Conservation (phyloP, 768 basidiomycete genomes). For the Amanita inopinata region DNA sequence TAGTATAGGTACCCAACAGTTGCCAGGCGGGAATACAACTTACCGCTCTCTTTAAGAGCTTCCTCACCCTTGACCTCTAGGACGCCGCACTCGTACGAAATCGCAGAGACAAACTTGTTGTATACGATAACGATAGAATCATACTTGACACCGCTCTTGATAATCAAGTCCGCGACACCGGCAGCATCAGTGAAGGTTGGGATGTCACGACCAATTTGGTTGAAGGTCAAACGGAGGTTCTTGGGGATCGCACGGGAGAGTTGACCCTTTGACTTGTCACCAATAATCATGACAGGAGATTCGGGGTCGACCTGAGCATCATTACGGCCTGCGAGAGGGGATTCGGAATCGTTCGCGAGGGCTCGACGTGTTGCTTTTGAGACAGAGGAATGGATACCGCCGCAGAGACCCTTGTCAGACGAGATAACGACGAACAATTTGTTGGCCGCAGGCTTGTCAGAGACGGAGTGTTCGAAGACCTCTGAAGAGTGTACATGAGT, state of each 20-base stretch:
- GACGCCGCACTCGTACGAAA: conserved; percentile 77
- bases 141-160: conserved; percentile 76
- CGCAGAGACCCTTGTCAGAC: conserved; percentile 98
- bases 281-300: conserved; percentile 77
- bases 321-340: conserved; percentile 35
- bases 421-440: conserved; percentile 93
- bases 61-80: conserved; percentile 77
- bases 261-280: conserved; percentile 97
- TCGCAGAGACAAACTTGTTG: conserved; percentile 81
- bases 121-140: conserved; percentile 77
- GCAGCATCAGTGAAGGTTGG: conserved; percentile 96
- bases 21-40: conserved; percentile 19
- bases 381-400: conserved; percentile 98
- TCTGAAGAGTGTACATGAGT: conserved; percentile 35
- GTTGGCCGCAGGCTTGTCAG: conserved; percentile 59
- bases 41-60: conserved; percentile 72
- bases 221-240: conserved; percentile 81
- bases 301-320: conserved; percentile 40
- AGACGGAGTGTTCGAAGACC: conserved; percentile 72
- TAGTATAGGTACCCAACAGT: background rate
- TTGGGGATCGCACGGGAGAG: conserved; percentile 54
- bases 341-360: conserved; percentile 41
- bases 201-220: conserved; percentile 95
- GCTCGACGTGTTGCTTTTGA: conserved; percentile 79
- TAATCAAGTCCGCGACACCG: conserved; percentile 86